Base-by-base conservation (phyloP, 2,329 filamentous ascomycete genomes). In the Pestalotiopsis sp. region DNA sequence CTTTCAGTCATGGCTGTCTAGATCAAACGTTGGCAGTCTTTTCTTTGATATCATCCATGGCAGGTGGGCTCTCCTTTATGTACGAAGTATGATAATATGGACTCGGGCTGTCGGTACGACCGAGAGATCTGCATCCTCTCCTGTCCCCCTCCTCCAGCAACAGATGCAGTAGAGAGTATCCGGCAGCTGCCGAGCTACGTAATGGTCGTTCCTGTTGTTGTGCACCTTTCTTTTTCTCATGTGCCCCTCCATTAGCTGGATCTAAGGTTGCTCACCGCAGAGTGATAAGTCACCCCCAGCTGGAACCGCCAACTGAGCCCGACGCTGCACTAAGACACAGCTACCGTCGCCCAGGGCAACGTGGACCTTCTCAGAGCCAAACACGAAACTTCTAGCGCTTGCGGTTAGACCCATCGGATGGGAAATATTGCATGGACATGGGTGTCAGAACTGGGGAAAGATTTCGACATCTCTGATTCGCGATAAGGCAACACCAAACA, bases 371-470 rank as follows among this genome's bases (percentile, higher is more conserved):
- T 14, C 20, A 20, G 41, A 66, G 52, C 45, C 64, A 66, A 66
- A 66, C 49, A 66, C 25, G 27, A 57, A 56, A 66, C n/a, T 62
- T 59, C 36, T 62, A 62, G 59, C 36, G 59, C 59, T 62, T 39
- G 59, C 59, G 59, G 36, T 39, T 27, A 36, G 57, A 59, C 59
- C 59, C 59, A 52, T 52, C 45, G 31, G 31, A 36, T 36, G 31
- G 31, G 31, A 36, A 27, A 9, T 36, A 36, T 36, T 36, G 31
- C 31, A 36, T 36, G 45, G 45, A 52, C 45, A 52, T n/a, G 45
- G 45, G 45, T 52, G 27, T 14, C 27, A 13, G 59, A 13, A 39
- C 59, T 62, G 59, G 59, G 59, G 59, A 62, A 39, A 62, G 45
- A 27, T 41, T 62, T 62, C 20, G 27, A 6, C 59, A 6, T 31